Conservation (phyloP, 2,329 filamentous ascomycete genomes). For the Bipolaris oryzae region DNA sequence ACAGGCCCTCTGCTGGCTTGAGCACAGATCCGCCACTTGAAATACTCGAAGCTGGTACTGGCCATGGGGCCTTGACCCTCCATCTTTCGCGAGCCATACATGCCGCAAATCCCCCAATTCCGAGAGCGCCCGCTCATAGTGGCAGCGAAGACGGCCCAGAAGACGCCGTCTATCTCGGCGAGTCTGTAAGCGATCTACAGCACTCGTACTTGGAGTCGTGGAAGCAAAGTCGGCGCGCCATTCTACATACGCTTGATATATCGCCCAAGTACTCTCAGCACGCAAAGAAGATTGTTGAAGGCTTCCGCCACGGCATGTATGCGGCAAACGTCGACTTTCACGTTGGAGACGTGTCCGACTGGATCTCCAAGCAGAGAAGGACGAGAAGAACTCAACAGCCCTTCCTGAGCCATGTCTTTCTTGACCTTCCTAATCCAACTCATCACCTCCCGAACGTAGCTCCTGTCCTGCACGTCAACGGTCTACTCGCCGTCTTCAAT, state of each 20-base stretch:
- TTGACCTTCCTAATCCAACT: slow-evolving; percentile 73
- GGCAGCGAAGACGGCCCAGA: slow-evolving; percentile 28
- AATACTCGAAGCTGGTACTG: slow-evolving; percentile 83
- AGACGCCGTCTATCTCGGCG: slow-evolving; percentile 41
- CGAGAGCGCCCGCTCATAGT: slow-evolving; percentile 32
- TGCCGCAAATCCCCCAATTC: slow-evolving; percentile 67
- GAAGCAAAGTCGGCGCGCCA: slow-evolving; percentile 61
- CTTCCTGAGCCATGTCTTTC: slow-evolving; percentile 73
- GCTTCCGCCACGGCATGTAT: slow-evolving; percentile 74
- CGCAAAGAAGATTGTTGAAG: slow-evolving; percentile 67
- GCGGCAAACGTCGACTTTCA: slow-evolving; percentile 75
- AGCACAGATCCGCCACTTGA: slow-evolving; percentile 60
- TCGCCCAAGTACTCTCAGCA: slow-evolving; percentile 66
- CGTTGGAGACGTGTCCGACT: slow-evolving; percentile 67
- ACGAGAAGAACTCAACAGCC: slow-evolving; percentile 50
- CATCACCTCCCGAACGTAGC: slow-evolving; percentile 58
- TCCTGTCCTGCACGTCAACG: slow-evolving; percentile 67
- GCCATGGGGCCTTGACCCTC: slow-evolving; percentile 79
- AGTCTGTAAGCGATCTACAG: slow-evolving; percentile 41
- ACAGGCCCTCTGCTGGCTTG: slow-evolving; percentile 43
- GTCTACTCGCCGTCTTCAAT: slow-evolving; percentile 71
- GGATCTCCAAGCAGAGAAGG: slow-evolving; percentile 60
- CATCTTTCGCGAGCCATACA: slow-evolving; percentile 78
- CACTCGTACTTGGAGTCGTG: slow-evolving; percentile 42
- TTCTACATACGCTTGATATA: slow-evolving; percentile 78